Base-by-base conservation (phyloP, 192 early-diverging fungal genomes). In the Podila minutissima region DNA sequence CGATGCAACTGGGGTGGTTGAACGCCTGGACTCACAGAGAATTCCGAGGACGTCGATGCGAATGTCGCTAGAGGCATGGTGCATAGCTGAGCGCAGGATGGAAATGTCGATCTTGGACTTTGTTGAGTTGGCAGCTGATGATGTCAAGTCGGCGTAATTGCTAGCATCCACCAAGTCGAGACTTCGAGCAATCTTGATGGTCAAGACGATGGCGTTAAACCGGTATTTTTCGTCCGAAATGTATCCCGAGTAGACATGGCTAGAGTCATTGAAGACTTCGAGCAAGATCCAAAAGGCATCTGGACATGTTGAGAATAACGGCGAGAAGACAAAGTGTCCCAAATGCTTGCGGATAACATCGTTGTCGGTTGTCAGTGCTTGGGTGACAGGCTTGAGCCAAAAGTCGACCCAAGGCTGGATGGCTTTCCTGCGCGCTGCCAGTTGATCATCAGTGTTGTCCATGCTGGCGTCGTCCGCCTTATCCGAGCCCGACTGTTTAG, bases 31-130 rank as follows among this genome's bases (percentile, higher is more conserved):
- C 66, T 96, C 96, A 72, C 95, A 95, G 11, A 97, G 82, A 11
- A 97, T 86, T 5, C 93, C 93, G 22, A 95, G 74, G 5, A 92
- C 91, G 61, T 97, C 95, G 12, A 90, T 87, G 5, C 96, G 91
- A 38, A 96, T 86, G 28, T 91, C 88, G 55, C 75, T 69, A 64
- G 95, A 94, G 2, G 87, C 87, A 74, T 95, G 93, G 53, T 88
- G 84, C 59, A 95, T 91, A 3, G 94, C 92, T 10, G 85, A 75
- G 37, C 84, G 77, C 24, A 97, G 83, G 62, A 74, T 60, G 3
- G 85, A 78, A 28, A 86, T 67, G 9, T 79, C 68, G 11, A 89
- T 87, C n/a, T 76, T 82, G 26, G 61, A 62, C 37, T 66, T 48
- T 22, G 10, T 20, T 35, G 48, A 20, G 26, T 37, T 55, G 38